These are phyloP conservation scores for Triticum timopheevii DNA, from an alignment of 176 grass and related monocot genomes.

Conservation along the genomic window DNA sequence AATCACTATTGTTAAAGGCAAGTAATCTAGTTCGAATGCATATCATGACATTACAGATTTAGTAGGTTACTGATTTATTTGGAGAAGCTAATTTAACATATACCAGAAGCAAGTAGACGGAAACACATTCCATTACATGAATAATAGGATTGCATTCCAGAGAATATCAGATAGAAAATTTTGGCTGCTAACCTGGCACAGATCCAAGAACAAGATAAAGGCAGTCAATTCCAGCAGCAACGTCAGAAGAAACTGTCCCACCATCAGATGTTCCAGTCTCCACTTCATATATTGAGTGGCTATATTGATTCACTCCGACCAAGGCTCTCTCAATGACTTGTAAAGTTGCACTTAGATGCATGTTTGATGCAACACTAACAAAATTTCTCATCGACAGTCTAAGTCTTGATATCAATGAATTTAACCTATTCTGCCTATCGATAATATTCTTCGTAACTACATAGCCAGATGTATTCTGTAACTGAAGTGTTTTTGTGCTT, in stretches of 20 bases:
- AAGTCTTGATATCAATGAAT: slow-evolving; percentile 74
- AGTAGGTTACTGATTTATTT: neutral
- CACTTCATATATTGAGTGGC: slow-evolving; percentile 69
- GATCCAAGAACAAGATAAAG: slow-evolving; percentile 85
- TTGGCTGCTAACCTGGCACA: slow-evolving; percentile 59
- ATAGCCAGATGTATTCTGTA: slow-evolving; percentile 39
- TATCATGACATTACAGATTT: neutral
- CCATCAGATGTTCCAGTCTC: slow-evolving; percentile 67
- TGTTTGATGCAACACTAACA: slow-evolving; percentile 56
- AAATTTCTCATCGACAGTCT: slow-evolving; percentile 73
- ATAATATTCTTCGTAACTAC: slow-evolving; percentile 30
- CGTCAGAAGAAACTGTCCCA: slow-evolving; percentile 63
- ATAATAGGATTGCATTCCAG: neutral
- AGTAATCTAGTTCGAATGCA: neutral
- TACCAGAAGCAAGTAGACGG: neutral
- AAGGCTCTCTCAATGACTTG: slow-evolving; percentile 88
- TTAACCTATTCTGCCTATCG: slow-evolving; percentile 46
- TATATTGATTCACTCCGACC: slow-evolving; percentile 67
- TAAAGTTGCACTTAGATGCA: slow-evolving; percentile 47
- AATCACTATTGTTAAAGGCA: neutral
- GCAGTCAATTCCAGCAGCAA: slow-evolving; percentile 76
- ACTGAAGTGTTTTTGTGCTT: slow-evolving; percentile 66
- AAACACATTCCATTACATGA: slow-evolving; percentile 15
- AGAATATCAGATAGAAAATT: slow-evolving; percentile 14
- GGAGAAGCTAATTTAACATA: neutral